Conservation (phyloP, 176 grass and related monocot species). For the Oryza meyeriana region DNA sequence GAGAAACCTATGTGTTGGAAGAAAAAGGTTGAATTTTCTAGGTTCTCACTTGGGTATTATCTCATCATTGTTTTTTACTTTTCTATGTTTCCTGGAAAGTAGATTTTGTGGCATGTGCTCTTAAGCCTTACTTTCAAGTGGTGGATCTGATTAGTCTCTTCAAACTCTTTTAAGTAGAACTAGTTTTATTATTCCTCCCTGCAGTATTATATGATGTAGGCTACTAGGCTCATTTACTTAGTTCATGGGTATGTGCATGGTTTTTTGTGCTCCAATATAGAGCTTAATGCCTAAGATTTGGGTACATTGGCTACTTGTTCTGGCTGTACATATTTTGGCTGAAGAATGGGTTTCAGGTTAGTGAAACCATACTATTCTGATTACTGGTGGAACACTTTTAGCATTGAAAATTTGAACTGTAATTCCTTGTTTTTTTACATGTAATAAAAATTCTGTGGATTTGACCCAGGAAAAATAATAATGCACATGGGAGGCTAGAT, state of each 20-base stretch:
- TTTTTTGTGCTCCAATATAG: neutral
- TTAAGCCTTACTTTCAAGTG: neutral
- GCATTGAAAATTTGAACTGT: neutral
- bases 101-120: neutral
- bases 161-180: conserved; percentile 4
- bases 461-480: too few species aligned
- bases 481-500: neutral
- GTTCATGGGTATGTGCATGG: neutral
- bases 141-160: neutral
- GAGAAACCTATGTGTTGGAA: neutral
- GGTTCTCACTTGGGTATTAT: neutral
- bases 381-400: neutral
- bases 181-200: conserved; percentile 3
- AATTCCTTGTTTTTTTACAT: neutral
- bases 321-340: neutral
- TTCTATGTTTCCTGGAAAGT: neutral
- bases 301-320: neutral
- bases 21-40: neutral
- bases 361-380: neutral
- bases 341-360: neutral
- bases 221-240: neutral
- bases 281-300: neutral
- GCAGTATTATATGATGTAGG: neutral
- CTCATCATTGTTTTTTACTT: neutral
- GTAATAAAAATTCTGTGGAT: neutral